Evolutionary conservation across 2,329 filamentous ascomycete genomes (phyloP), one percentile per base, ranked within the genome.

Genomic region (Colletotrichum incanum): DNA sequence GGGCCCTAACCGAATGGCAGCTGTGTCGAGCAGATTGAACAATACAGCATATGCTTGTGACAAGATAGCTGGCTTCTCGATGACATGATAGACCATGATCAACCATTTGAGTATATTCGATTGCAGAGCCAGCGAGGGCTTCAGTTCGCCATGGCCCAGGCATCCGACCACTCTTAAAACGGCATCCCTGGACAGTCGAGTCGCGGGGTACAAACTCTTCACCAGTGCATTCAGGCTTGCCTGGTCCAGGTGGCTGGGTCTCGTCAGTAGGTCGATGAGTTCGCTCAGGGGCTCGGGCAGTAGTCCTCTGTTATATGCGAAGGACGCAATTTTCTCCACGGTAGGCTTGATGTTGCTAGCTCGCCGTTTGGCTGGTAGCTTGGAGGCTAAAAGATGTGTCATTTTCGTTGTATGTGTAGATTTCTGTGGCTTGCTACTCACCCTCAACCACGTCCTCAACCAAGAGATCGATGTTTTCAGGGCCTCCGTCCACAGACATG

Each of bases 21-120:
- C 92, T 77, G 94, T 96, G 78, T 97, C 93, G 7, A 97, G 86
- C 74, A 96, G 85, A 74, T 94, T 94, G 79, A 97, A 97, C 5
- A 97, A 81, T 23, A 96, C 89, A 0, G 90, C 86, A 77, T 97
- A 97, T 1, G 93, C 84, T 73, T 90, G 91, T 6, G 91, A 91
- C 60, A 97, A 81, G 11, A 92, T 83, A 8, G 83, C 84, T 56
- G 88, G 87, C 50, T 90, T 88, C 65, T 93, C 90, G 26, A 96
- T 81, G 56, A 92, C 84, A 76, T 94, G 92, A 77, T 95, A 91
- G 4, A 94, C 88, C 82, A 94, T 90, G 68, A 94, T 88, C 61
- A 97, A 85, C 94, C 94, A 97, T 81, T 90, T 92, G 73, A 97
- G 82, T 62, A 97, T 85, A 52, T 91, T 85, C 34, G 88, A 89